A percentile compares a stretch with the other conserved stretches of the same genome.
phyloP scores from a whole-genome alignment of 129 eudicot species.

The Deinandra increscens region DNA sequence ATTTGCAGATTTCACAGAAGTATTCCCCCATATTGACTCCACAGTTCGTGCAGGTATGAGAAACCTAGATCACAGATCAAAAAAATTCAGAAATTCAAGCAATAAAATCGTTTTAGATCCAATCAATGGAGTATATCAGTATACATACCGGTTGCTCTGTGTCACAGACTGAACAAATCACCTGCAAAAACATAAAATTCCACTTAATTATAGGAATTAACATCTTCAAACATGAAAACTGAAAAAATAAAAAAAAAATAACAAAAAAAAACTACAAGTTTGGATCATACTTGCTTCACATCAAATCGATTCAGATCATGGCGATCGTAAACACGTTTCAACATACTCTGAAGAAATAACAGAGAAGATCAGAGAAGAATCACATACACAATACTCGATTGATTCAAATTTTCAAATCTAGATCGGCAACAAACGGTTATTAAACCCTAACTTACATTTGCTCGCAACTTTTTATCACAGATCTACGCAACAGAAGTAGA shows the following conservation, averaged over 20 bases:
- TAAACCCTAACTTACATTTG: background rate
- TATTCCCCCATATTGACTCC: slow-evolving; percentile 99
- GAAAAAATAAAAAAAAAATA: background rate
- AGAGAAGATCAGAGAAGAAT: slow-evolving; percentile 15
- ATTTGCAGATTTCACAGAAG: slow-evolving; percentile 83
- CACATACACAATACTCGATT: background rate
- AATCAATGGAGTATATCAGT: slow-evolving; percentile 19
- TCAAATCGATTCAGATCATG: slow-evolving; percentile 77
- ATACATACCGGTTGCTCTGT: slow-evolving; percentile 96
- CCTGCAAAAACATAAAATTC: slow-evolving; percentile 48
- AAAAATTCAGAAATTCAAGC: background rate
- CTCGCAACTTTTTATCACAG: background rate
- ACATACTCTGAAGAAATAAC: slow-evolving; percentile 50
- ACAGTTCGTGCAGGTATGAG: slow-evolving; percentile 77
- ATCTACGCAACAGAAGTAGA: background rate
- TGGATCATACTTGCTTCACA: slow-evolving; percentile 67
- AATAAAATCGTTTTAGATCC: background rate
- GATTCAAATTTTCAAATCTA: slow-evolving; percentile 12
- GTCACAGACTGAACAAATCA: slow-evolving; percentile 90
- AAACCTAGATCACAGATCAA: slow-evolving; percentile 42
- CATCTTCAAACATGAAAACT: background rate
- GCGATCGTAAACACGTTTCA: slow-evolving; percentile 54
- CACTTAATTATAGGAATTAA: background rate
- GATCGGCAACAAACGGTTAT: background rate
- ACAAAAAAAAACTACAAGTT: slow-evolving; percentile 4